Evolutionary conservation across 2,329 filamentous ascomycete genomes (phyloP).

Genomic region (Biscogniauxia sp.): DNA sequence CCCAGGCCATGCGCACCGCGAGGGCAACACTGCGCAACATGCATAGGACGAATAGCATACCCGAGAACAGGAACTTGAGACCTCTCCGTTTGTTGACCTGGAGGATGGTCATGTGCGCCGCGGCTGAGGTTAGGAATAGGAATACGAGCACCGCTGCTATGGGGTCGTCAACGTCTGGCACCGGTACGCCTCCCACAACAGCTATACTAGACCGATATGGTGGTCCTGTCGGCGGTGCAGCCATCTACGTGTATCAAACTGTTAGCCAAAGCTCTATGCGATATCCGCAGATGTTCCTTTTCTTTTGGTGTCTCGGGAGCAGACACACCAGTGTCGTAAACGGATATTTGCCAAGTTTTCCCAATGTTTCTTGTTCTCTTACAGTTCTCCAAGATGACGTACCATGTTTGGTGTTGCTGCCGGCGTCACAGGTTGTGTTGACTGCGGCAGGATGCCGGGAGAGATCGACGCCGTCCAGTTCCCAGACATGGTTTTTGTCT

Average conservation of each 20-base stretch:
- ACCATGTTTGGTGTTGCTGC: background rate
- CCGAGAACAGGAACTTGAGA: conserved; percentile 60
- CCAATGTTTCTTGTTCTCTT: background rate
- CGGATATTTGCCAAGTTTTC: no score
- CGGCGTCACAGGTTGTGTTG: background rate
- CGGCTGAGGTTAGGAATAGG: conserved; percentile 24
- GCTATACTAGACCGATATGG: conserved; percentile 19
- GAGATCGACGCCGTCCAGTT: conserved; percentile 1
- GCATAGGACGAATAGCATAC: conserved; percentile 57
- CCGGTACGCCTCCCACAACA: conserved; percentile 26
- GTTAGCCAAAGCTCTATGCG: background rate
- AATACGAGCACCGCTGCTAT: conserved; percentile 21
- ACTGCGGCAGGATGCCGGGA: background rate
- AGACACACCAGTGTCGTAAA: no score
- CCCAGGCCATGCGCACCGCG: conserved; percentile 53
- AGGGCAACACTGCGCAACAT: conserved; percentile 53
- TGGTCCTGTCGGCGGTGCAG: conserved; percentile 12
- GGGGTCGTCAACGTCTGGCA: conserved; percentile 20
- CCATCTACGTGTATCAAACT: background rate
- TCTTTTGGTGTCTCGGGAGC: no score
- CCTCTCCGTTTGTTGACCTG: conserved; percentile 47
- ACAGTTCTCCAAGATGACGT: background rate
- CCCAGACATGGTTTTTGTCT: conserved; percentile 1
- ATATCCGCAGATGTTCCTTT: background rate
- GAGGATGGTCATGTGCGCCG: conserved; percentile 25